Evolutionary conservation across 352 stramenopile genomes (phyloP).

Genomic region (Globisporangium paroecandrum): DNA sequence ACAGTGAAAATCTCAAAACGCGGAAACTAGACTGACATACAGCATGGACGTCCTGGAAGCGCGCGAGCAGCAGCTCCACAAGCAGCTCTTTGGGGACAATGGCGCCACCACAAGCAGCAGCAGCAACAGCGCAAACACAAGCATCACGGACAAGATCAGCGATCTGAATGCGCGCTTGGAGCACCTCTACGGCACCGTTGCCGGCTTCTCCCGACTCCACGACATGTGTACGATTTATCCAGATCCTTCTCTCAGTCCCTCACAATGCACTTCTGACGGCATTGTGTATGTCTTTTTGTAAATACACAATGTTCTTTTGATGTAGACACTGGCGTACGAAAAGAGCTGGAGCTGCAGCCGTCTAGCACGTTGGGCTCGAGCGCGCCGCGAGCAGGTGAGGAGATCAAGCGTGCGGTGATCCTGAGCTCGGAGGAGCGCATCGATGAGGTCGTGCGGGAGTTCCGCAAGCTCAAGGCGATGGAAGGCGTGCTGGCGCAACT

Average conservation of each 20-base stretch:
- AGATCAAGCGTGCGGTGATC: slow-evolving; percentile 62
- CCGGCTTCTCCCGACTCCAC: slow-evolving; percentile 38
- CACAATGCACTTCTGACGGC: no score
- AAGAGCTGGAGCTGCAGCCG: slow-evolving; percentile 37
- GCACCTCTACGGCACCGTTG: slow-evolving; percentile 27
- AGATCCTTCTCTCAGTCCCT: not conserved
- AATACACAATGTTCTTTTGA: no score
- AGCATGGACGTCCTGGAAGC: slow-evolving; percentile 62
- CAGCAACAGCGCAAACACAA: not conserved
- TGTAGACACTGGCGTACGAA: slow-evolving; percentile 27
- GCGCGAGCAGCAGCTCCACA: slow-evolving; percentile 38
- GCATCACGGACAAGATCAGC: slow-evolving; percentile 23
- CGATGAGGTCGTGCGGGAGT: slow-evolving; percentile 28
- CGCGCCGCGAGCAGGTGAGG: slow-evolving; percentile 26
- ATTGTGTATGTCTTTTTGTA: no score
- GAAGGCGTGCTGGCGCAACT: slow-evolving; percentile 37
- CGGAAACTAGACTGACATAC: not conserved
- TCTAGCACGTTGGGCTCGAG: slow-evolving; percentile 20
- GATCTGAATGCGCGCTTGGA: slow-evolving; percentile 29
- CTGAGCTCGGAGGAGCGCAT: slow-evolving; percentile 50
- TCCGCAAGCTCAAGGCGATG: slow-evolving; percentile 48
- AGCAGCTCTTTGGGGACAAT: slow-evolving; percentile 24
- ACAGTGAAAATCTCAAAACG: not conserved
- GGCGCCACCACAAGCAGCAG: slow-evolving; percentile 10
- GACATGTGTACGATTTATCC: slow-evolving; percentile 38